These are phyloP conservation scores for Fusarium gaditjirri DNA, from an alignment of 2,329 filamentous ascomycete species.

Conservation along the genomic window DNA sequence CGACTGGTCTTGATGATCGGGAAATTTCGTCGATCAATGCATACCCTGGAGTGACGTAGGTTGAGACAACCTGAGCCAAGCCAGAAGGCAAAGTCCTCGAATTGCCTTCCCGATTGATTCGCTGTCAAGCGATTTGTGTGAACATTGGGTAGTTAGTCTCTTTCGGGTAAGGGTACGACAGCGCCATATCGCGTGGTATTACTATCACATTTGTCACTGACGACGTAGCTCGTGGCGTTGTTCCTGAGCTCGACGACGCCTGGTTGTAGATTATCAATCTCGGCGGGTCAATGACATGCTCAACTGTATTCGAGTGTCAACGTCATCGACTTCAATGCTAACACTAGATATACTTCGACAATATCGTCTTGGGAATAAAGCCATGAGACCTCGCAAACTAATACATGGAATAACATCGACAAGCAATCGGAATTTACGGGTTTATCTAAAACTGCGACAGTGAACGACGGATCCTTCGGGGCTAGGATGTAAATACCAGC, in stretches of 20 bases:
- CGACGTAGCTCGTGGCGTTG: constrained; percentile 22
- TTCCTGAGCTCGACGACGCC: not conserved
- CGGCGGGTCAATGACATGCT: constrained; percentile 18
- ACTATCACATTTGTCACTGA: not conserved
- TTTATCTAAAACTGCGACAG: constrained; percentile 10
- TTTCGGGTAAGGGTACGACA: constrained; percentile 5
- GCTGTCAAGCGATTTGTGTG: constrained; percentile 7
- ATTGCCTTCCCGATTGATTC: constrained; percentile 8
- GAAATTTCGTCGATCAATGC: constrained; percentile 16
- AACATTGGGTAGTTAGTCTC: constrained; percentile 20
- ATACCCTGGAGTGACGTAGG: constrained; percentile 30
- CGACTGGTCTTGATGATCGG: constrained; percentile 1
- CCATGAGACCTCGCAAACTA: not conserved
- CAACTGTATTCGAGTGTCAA: not conserved
- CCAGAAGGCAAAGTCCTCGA: constrained; percentile 9
- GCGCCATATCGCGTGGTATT: constrained; percentile 15
- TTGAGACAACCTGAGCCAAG: constrained; percentile 5
- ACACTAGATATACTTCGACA: not conserved
- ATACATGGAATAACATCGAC: constrained; percentile 4
- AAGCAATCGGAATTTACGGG: constrained; percentile 30
- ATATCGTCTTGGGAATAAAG: not conserved
- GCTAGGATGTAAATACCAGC: constrained; percentile 24
- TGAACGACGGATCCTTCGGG: constrained; percentile 26
- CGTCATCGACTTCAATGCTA: constrained; percentile 16
- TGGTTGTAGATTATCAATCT: not conserved